Base-by-base conservation (phyloP, 768 basidiomycete species). In the Sporobolomyces phaffii region DNA sequence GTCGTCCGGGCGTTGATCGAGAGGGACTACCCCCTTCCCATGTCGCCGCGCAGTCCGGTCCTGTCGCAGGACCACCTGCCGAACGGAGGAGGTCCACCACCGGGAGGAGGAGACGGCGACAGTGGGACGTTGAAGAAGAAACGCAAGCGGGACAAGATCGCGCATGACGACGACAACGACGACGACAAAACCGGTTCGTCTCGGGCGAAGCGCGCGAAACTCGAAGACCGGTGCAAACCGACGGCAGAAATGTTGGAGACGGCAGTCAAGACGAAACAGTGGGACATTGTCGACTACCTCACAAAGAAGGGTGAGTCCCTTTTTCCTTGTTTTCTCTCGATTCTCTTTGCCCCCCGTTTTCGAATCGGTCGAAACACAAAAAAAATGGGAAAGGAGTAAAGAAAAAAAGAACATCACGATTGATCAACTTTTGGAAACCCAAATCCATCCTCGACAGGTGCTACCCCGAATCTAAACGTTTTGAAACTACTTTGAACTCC, bases 1-100 rank as follows among this genome's bases (percentile, higher is more conserved):
- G 78, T 92, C 49, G 86, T 96, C 44, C 84, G 82, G 74, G 76
- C 88, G 77, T 82, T 97, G n/a, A 81, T 96, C 52, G 88, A 91
- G 74, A 79, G 83, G n/a, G 73, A 76, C 52, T 54, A 68, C 28
- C 45, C 54, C 51, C 44, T 28, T 33, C 24, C 43, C 33, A 2
- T 29, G 24, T 18, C 44, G n/a, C n/a, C n/a, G n/a, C n/a, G n/a
- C n/a, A n/a, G n/a, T n/a, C n/a, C n/a, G n/a, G n/a, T n/a, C n/a
- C n/a, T n/a, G n/a, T n/a, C n/a, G n/a, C n/a, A n/a, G n/a, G n/a
- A n/a, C n/a, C n/a, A n/a, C n/a, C n/a, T n/a, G n/a, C n/a, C n/a
- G n/a, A n/a, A n/a, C n/a, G n/a, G n/a, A n/a, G n/a, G n/a, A n/a
- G n/a, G n/a, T n/a, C n/a, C n/a, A n/a, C n/a, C n/a, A n/a, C n/a